Conservation (phyloP, 2,329 filamentous ascomycete genomes). For the Arthrobotrys sphaeroides region DNA sequence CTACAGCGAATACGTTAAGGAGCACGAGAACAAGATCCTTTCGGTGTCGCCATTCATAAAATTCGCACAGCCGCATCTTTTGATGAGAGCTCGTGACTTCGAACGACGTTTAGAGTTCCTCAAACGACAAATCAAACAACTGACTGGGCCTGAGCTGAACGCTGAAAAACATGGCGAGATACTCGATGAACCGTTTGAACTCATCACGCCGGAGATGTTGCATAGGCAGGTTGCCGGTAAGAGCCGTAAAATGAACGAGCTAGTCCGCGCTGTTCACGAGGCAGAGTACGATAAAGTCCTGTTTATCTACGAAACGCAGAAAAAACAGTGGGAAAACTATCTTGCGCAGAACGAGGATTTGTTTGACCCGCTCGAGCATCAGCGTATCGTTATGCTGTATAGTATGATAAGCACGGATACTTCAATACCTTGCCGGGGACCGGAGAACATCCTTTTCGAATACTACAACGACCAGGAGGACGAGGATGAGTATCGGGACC, state of each 20-base stretch:
- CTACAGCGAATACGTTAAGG: conserved; percentile 93
- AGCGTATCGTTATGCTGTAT: conserved; percentile 94
- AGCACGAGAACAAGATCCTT: conserved; percentile 89
- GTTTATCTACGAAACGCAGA: conserved; percentile 93
- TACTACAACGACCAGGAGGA: conserved; percentile 91
- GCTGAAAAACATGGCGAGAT: conserved; percentile 62
- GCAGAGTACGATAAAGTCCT: conserved; percentile 95
- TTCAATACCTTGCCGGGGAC: conserved; percentile 90
- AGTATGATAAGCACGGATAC: conserved; percentile 93
- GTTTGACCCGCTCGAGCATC: conserved; percentile 94
- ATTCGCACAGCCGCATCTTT: conserved; percentile 89
- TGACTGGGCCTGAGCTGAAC: conserved; percentile 63
- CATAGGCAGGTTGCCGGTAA: conserved; percentile 75
- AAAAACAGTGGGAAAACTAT: conserved; percentile 94
- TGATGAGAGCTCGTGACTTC: conserved; percentile 90
- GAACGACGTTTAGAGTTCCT: conserved; percentile 84
- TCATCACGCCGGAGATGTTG: conserved; percentile 96
- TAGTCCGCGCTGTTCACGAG: conserved; percentile 92
- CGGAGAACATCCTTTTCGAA: conserved; percentile 85
- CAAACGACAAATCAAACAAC: conserved; percentile 66
- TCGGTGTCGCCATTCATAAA: conserved; percentile 97
- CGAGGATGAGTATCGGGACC: conserved; percentile 64
- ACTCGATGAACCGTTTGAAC: conserved; percentile 76
- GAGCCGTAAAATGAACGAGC: conserved; percentile 87
- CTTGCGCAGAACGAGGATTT: conserved; percentile 86